A percentile compares a stretch with the other conserved stretches of the same genome.
phyloP scores from a whole-genome alignment of 805 yeast genomes.

The Hermanozyma aechmeae region DNA sequence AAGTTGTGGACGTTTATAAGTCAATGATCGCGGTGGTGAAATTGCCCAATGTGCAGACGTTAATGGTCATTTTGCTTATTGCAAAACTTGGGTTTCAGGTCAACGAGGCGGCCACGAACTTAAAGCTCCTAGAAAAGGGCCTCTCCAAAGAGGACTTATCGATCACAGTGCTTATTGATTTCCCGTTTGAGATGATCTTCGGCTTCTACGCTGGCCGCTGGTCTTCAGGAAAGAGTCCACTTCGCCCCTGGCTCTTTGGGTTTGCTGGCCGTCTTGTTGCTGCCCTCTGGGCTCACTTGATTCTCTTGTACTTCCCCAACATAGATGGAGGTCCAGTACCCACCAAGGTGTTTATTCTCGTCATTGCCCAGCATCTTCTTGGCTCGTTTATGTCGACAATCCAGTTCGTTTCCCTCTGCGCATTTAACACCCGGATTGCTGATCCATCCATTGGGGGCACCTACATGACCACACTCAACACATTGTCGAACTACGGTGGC shows the following conservation, averaged over 20 bases:
- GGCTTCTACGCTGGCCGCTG: slow-evolving; percentile 95
- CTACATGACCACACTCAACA: slow-evolving; percentile 92
- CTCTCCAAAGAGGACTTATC: slow-evolving; percentile 90
- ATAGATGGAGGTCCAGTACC: slow-evolving; percentile 33
- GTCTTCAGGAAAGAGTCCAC: slow-evolving; percentile 72
- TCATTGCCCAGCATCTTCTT: slow-evolving; percentile 73
- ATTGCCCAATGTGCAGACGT: slow-evolving; percentile 61
- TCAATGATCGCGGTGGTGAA: slow-evolving; percentile 64
- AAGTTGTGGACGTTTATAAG: slow-evolving; percentile 45
- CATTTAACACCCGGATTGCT: slow-evolving; percentile 92
- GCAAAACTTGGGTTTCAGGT: slow-evolving; percentile 92
- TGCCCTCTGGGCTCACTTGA: slow-evolving; percentile 65
- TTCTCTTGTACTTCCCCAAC: slow-evolving; percentile 65
- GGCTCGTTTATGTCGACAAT: slow-evolving; percentile 91
- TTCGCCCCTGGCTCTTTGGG: slow-evolving; percentile 86
- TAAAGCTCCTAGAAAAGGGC: slow-evolving; percentile 85
- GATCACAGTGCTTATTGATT: slow-evolving; percentile 84
- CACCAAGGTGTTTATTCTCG: slow-evolving; percentile 50
- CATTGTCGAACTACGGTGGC: slow-evolving; percentile 89
- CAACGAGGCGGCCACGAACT: slow-evolving; percentile 90
- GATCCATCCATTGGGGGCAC: slow-evolving; percentile 97
- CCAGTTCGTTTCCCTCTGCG: slow-evolving; percentile 88
- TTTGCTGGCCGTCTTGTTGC: slow-evolving; percentile 73
- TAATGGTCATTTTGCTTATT: slow-evolving; percentile 65
- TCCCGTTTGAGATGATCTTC: slow-evolving; percentile 90